phyloP scores from a whole-genome alignment of 768 basidiomycete species.

The Podaxis pistillaris region DNA sequence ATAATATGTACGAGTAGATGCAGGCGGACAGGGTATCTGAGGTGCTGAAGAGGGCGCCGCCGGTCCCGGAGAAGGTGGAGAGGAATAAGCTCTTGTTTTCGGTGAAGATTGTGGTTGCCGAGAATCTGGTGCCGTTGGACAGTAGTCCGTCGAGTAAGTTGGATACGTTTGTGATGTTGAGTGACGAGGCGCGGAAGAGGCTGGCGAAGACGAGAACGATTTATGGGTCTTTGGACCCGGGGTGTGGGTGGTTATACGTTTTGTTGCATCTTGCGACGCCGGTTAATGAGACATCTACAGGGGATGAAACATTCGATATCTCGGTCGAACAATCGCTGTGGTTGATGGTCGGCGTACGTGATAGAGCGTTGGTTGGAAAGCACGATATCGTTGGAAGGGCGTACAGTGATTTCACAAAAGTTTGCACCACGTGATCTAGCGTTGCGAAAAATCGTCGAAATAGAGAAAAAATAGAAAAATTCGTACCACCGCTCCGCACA shows the following conservation, averaged over 20 bases:
- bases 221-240: conserved; percentile 85
- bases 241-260: conserved; percentile 58
- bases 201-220: conserved; percentile 95
- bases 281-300: conserved; percentile 35
- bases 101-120: conserved; percentile 90
- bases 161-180: conserved; percentile 93
- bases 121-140: conserved; percentile 79
- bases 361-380: conserved; percentile 87
- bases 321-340: conserved; percentile 90
- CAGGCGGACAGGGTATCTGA: conserved; percentile 84
- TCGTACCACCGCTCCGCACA: too few species aligned
- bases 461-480: too few species aligned
- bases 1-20: conserved; percentile 92
- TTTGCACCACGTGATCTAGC: too few species aligned
- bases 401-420: too few species aligned
- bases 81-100: conserved; percentile 80
- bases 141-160: conserved; percentile 74
- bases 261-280: neutral
- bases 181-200: conserved; percentile 87
- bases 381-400: conserved; percentile 90
- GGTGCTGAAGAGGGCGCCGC: conserved; percentile 57
- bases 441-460: too few species aligned
- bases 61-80: conserved; percentile 70
- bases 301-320: conserved; percentile 97
- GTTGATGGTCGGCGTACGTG: conserved; percentile 94